Evolutionary conservation across 345 rosid genomes (phyloP).

Genomic region (Syzygium aqueum): DNA sequence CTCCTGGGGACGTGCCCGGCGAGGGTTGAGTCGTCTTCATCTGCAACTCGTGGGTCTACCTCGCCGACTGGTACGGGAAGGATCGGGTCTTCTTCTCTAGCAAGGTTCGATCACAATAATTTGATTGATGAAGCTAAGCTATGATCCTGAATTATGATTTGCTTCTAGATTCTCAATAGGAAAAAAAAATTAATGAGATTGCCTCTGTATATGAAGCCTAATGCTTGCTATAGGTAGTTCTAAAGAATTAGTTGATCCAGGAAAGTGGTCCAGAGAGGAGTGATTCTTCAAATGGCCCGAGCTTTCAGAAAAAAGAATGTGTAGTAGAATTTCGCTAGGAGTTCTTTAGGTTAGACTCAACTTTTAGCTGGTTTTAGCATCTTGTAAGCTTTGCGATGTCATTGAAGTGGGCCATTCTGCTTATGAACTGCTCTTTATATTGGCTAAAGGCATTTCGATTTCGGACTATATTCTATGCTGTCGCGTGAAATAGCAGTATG

Average conservation of each 20-base stretch:
- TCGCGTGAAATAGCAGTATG: background rate
- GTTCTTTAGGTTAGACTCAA: no score
- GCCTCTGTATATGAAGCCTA: background rate
- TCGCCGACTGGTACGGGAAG: slow-evolving; percentile 11
- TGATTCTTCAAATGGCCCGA: background rate
- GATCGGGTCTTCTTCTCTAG: slow-evolving; percentile 31
- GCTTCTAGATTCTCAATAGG: background rate
- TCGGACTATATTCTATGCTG: background rate
- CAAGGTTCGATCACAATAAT: slow-evolving; percentile 12
- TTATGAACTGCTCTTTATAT: background rate
- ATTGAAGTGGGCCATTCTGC: background rate
- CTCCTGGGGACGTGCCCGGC: slow-evolving; percentile 38
- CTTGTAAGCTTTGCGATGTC: background rate
- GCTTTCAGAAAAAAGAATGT: no score
- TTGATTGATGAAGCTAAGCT: background rate
- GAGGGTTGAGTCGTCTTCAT: slow-evolving; percentile 25
- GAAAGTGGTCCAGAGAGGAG: background rate
- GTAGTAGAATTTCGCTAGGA: background rate
- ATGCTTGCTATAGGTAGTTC: background rate
- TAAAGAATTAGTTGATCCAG: background rate
- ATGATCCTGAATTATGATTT: background rate
- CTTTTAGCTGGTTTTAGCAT: background rate
- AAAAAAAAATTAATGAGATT: background rate
- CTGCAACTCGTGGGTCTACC: slow-evolving; percentile 46
- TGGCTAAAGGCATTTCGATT: background rate